Base-by-base conservation (phyloP, 805 yeast species). In the Saturnispora besseyi region DNA sequence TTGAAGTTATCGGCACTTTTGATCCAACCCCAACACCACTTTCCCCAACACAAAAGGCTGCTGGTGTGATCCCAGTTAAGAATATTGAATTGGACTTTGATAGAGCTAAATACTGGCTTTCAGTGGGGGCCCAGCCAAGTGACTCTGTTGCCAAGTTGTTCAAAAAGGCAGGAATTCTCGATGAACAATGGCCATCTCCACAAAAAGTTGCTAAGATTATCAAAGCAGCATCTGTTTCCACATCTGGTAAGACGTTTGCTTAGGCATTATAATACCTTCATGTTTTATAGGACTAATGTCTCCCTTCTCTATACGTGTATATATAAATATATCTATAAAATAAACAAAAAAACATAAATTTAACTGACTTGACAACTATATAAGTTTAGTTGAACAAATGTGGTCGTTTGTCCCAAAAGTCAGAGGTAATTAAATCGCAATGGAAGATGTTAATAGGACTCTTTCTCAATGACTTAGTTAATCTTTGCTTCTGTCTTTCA, bases 71-170 rank as follows among this genome's bases (percentile, higher is more conserved):
- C 37, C 86, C 90, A 11, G 73, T 76, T 45, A 91, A 93, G 64
- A 89, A 89, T 57, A 78, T 91, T 38, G 77, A 82, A 57, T 70
- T 93, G 34, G 98, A 93, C 63, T 89, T 93, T 62, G 80, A 81
- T 55, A 79, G 96, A 59, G 80, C 96, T 5, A 88, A 88, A 65
- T 93, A 93, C 68, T 93, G 99, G 99, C 71, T 93, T 33, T 96
- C 96, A 59, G 96, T 88, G 18, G 99, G 99, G 11, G 98, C 98
- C 1, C 95, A 87, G 63, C 95, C 96, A 6, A 81, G 91, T 24
- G 89, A 84, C 41, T 72, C 93, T 3, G 95, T 91, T 11, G 76
- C 80, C 2, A 79, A 79, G 56, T 69, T 93, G 47, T 77, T 93
- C 63, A 82, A 80, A 62, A 87, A 82, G 65, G 88, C 86, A 42